Base-by-base conservation (phyloP, 2,329 filamentous ascomycete species). In the Aspergillus calidoustus region DNA sequence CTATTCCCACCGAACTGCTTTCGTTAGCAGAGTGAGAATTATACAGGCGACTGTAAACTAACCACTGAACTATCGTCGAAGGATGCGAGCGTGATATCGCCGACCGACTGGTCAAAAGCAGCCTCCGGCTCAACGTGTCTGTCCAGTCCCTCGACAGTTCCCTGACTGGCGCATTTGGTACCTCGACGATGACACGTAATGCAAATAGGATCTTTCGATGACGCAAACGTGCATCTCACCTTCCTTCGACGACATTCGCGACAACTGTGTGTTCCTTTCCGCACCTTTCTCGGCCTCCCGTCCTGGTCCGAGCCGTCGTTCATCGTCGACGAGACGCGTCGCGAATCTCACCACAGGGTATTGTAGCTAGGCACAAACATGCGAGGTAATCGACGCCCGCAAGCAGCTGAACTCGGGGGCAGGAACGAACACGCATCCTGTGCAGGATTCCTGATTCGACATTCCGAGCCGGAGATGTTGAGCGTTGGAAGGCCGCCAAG, bases 261-360 rank as follows among this genome's bases (percentile, higher is more conserved):
- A 28, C 53, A 55, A 13, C 53, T 55, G 41, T 55, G 53, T 31
- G 53, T 55, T 2, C 53, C 53, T 55, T 55, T 55, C 6, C 53
- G 53, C 13, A 55, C 25, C 53, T 55, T 55, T 47, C 53, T 44
- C 2, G 43, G n/a, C 23, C 46, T 55, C 7, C n/a, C 19, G 4
- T 9, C 4, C 43, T 47, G 43, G 22, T 30, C 53, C 53, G 53
- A 55, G 41, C 6, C n/a, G 7, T 17, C 53, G 28, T 55, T 47
- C 53, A 55, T 55, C 8, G 15, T 38, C 9, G 25, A 17, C 1
- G 5, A 13, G 15, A 41, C 6, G 34, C 11, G 13, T 41, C 15
- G 11, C 11, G 34, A 19, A 19, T 19, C 19, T 19, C 19, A 19
- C 19, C 19, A 19, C 19, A 19, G 19, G 19, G 19, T 19, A 19